phyloP scores from a whole-genome alignment of 441 rosid genomes.

The Metrosideros polymorpha region DNA sequence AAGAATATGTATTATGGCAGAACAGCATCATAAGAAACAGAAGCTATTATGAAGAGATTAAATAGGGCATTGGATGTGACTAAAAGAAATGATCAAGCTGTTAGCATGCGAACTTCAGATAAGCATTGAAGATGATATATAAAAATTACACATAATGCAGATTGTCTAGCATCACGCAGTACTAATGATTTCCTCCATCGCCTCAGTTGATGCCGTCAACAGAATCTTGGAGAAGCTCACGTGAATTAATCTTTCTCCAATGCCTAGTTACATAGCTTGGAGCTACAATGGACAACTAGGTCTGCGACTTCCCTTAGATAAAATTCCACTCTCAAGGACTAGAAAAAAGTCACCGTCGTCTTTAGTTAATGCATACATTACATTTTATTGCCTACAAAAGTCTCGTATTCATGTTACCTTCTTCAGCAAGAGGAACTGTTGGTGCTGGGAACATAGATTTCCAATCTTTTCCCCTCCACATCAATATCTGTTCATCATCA shows the following conservation, averaged over 20 bases:
- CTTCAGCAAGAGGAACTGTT: not conserved
- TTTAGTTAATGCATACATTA: not conserved
- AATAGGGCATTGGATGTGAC: not conserved
- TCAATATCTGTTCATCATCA: conserved; percentile 81
- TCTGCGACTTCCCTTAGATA: not conserved
- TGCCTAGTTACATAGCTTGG: not conserved
- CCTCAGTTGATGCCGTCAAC: not conserved
- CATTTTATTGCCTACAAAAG: not conserved
- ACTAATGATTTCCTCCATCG: not conserved
- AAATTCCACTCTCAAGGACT: not conserved
- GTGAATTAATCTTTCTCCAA: not conserved
- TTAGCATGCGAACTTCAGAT: not conserved
- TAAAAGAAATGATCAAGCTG: not conserved
- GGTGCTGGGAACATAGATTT: conserved; percentile 47
- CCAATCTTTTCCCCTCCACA: conserved; percentile 91
- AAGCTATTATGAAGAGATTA: not conserved
- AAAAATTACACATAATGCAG: not conserved
- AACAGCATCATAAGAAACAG: not conserved
- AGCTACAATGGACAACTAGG: not conserved
- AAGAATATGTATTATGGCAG: not conserved
- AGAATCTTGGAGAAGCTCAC: not conserved
- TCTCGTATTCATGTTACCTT: not conserved
- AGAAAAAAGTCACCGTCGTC: not conserved
- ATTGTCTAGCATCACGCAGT: not conserved
- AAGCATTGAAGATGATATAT: not conserved